Percentiles rank a stretch among this genome's conserved stretches.
These are phyloP conservation scores for Saturnispora saitoi DNA, from an alignment of 805 yeast genomes.

Conservation along the genomic window DNA sequence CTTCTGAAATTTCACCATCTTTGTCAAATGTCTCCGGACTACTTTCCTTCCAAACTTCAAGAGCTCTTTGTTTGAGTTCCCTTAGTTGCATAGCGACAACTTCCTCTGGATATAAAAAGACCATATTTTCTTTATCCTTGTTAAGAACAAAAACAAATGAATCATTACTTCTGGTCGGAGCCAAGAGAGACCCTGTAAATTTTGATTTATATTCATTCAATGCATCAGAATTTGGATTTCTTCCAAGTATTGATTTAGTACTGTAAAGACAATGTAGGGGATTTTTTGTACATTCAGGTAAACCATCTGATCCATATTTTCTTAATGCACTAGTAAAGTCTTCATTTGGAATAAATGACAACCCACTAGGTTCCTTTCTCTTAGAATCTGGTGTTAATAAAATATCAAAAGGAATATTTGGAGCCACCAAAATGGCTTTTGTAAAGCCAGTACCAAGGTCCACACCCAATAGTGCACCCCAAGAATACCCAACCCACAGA, in stretches of 20 bases:
- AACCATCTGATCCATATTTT: constrained; percentile 68
- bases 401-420: constrained; percentile 80
- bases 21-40: constrained; percentile 36
- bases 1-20: constrained; percentile 43
- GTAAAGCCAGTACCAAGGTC: constrained; percentile 85
- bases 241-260: constrained; percentile 67
- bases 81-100: constrained; percentile 72
- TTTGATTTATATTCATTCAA: constrained; percentile 38
- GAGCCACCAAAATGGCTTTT: constrained; percentile 84
- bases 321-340: constrained; percentile 50
- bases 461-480: constrained; percentile 70
- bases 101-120: constrained; percentile 55
- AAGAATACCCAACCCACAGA: background rate
- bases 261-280: constrained; percentile 64
- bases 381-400: constrained; percentile 85
- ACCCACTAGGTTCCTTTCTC: constrained; percentile 78
- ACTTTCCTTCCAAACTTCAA: constrained; percentile 45
- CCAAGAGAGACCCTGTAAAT: constrained; percentile 54
- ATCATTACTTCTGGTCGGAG: constrained; percentile 33
- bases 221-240: constrained; percentile 37
- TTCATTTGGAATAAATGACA: constrained; percentile 37
- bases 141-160: constrained; percentile 41
- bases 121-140: constrained; percentile 26
- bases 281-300: constrained; percentile 58
- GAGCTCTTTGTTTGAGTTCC: constrained; percentile 59